phyloP scores from a whole-genome alignment of 306 rosid species.

The Astragalus glycyphyllos region DNA sequence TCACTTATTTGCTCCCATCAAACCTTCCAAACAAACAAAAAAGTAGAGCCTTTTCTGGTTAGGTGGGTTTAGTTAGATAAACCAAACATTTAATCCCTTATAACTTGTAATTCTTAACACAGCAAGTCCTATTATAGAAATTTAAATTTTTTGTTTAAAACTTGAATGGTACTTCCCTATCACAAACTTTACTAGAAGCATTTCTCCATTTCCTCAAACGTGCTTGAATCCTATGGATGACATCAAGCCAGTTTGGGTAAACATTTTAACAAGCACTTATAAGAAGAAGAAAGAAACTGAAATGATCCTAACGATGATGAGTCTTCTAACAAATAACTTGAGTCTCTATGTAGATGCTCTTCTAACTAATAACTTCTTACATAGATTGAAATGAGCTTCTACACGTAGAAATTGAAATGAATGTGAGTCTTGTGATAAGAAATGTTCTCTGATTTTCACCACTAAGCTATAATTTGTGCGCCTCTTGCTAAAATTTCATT shows the following conservation, averaged over 20 bases:
- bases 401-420: not conserved
- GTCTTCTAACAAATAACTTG: not conserved
- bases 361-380: not conserved
- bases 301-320: not conserved
- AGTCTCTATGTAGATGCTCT: too few relatives aligned
- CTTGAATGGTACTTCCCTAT: not conserved
- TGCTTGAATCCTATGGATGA: constrained; percentile 16
- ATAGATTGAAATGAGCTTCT: not conserved
- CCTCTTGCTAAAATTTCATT: not conserved
- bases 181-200: not conserved
- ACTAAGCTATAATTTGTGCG: not conserved
- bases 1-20: not conserved
- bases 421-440: not conserved
- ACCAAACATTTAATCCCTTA: not conserved
- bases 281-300: not conserved
- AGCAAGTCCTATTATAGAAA: not conserved
- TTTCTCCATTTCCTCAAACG: not conserved
- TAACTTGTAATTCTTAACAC: too few relatives aligned
- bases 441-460: not conserved
- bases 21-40: not conserved
- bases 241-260: not conserved
- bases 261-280: not conserved
- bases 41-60: not conserved
- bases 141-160: not conserved
- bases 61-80: not conserved